Evolutionary conservation across 306 rosid genomes (phyloP), one percentile per base, ranked within the genome.

Genomic region (Coriaria nepalensis): DNA sequence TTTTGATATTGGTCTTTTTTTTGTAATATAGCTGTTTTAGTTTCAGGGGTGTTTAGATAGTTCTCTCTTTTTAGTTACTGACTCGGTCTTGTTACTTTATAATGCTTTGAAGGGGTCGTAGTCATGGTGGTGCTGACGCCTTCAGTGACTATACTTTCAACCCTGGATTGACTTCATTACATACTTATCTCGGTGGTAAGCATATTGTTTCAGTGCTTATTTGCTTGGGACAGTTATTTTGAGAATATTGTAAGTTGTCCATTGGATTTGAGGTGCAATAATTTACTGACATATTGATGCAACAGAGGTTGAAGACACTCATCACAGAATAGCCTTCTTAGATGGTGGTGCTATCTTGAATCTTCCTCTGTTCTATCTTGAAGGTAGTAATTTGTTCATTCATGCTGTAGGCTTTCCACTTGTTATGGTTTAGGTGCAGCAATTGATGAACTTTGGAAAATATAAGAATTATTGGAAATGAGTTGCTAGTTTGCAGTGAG

Each of bases 261-360:
- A 54, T 20, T 54, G 5, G 14, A 13, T 43, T 55, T 55, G 60
- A 49, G 35, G 43, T 44, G 35, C 43, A 35, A 14, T 44, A 47
- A 38, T 20, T 47, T 38, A 37, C 47, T 43, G 11, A 9, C 10
- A 40, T 33, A 12, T 70, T 32, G 50, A 37, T 54, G 62, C 43
- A n/a, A 57, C 65, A 90, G 98, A 85, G 60, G 95, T 90, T 47
- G 95, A 90, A 70, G 98, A 90, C 63, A 78, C 98, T 6, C 94
- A 78, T 60, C 78, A 69, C 60, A 73, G 87, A 55, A 69, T 78
- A 51, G 69, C 92, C 33, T 79, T 90, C 68, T 64, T 90, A 73
- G 98, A 90, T 35, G 83, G 79, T 1, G 95, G 87, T 14, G 81
- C 92, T 41, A 13, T 73, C 40, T 43, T 81, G 56, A 79, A 56